Percentiles rank a stretch among this genome's conserved stretches.
Conservation (phyloP, 805 yeast genomes). For the Yamadazyma nakazawae region DNA sequence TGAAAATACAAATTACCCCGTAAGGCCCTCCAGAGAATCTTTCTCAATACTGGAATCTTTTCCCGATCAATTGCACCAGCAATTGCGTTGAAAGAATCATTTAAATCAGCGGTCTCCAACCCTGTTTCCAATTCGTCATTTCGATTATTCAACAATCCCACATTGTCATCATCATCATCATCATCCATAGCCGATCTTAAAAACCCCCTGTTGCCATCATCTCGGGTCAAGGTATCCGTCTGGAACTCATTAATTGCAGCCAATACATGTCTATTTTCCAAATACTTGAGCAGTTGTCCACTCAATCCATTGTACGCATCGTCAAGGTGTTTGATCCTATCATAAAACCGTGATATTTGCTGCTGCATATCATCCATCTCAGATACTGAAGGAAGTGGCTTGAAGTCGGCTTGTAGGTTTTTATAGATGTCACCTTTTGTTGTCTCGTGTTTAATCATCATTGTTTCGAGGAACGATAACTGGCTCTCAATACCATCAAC, state of each 20-base stretch:
- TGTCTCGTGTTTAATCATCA: conserved; percentile 31
- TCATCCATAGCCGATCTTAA: not conserved
- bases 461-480: conserved; percentile 22
- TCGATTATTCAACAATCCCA: conserved; percentile 15
- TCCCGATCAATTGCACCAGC: conserved; percentile 35
- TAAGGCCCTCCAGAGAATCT: conserved; percentile 41
- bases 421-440: conserved; percentile 23
- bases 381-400: conserved; percentile 39
- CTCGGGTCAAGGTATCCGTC: not conserved
- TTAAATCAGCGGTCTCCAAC: conserved; percentile 17
- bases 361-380: conserved; percentile 33
- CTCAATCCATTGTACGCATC: conserved; percentile 28
- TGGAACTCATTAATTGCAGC: conserved; percentile 33
- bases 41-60: conserved; percentile 36
- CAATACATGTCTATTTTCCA: conserved; percentile 38
- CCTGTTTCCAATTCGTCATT: conserved; percentile 23
- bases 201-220: conserved; percentile 7
- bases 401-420: conserved; percentile 50
- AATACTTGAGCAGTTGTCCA: conserved; percentile 18
- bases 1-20: conserved; percentile 42
- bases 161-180: conserved; percentile 26
- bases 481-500: conserved; percentile 34
- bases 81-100: conserved; percentile 28
- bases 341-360: conserved; percentile 23
- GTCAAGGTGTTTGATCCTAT: conserved; percentile 36